Base-by-base conservation (phyloP, 495 filamentous ascomycete genomes). In the Trichocladium uniseriatum region DNA sequence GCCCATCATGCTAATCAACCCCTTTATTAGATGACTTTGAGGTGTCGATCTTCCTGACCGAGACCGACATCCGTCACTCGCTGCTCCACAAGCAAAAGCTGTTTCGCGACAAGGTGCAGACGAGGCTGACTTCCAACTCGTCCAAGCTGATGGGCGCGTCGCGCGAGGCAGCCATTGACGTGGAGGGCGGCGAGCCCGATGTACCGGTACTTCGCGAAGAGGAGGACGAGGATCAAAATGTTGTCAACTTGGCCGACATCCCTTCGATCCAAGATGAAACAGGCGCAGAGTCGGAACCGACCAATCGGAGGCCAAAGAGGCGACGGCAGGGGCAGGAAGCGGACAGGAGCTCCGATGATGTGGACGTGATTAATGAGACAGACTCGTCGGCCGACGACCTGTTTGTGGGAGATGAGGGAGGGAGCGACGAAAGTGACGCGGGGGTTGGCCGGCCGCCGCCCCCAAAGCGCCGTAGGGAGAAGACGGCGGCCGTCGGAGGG, bases 21-120 rank as follows among this genome's bases (percentile, higher is more conserved):
- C n/a, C 62, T n/a, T n/a, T n/a, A n/a, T n/a, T 32, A 94, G 92
- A 95, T 70, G 90, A 94, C 43, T 98, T 96, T 59, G 89, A 96
- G 61, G 86, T 95, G 34, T 83, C 87, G 15, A 81, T 97, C 52
- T 98, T 96, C 69, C 77, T 98, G 56, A 94, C 84, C 29, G 86
- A 94, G 65, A 83, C 82, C 6, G 82, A 81, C 19, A 87, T 86
- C n/a, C 79, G 89, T 24, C 91, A 97, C 71, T 83, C 87, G 14
- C 74, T 98, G 9, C 76, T 97, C 44, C 83, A 84, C 52, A 91
- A 91, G 59, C 78, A 82, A 46, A 97, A 94, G 66, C 71, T 62
- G 71, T 87, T 78, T 55, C 78, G 61, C 57, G 71, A 78, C 40
- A 80, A 57, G 42, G 66, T 61, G 41, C 76, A 75, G 63, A 69